Conservation (phyloP, 2,329 filamentous ascomycete genomes). For the Fusarium avenaceum region DNA sequence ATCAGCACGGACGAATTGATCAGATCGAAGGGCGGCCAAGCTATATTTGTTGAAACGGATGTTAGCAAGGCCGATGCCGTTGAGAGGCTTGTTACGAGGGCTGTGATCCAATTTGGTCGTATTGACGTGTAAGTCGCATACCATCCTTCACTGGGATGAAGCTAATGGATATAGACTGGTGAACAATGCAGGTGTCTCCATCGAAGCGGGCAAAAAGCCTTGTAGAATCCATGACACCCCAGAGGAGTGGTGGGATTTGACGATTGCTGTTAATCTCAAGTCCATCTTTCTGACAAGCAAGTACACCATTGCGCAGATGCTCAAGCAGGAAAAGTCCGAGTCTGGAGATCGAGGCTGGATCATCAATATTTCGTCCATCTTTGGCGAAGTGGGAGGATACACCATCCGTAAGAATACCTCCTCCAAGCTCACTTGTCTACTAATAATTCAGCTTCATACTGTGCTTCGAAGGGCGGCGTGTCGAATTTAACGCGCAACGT, state of each 20-base stretch:
- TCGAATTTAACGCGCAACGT: conserved; percentile 63
- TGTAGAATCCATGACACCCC: conserved; percentile 60
- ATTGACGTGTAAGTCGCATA: conserved; percentile 45
- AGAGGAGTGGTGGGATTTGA: conserved; percentile 61
- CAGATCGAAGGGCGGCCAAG: conserved; percentile 49
- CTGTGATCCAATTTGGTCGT: conserved; percentile 39
- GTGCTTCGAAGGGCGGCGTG: conserved; percentile 64
- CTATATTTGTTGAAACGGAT: conserved; percentile 60
- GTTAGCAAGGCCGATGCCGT: conserved; percentile 56
- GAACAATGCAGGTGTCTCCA: conserved; percentile 60
- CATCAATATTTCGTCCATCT: conserved; percentile 62
- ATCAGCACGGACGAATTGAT: conserved; percentile 54
- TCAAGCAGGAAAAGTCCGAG: conserved; percentile 58
- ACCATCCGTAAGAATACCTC: conserved; percentile 35
- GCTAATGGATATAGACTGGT: conserved; percentile 50
- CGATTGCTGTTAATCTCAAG: conserved; percentile 55
- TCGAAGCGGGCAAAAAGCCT: conserved; percentile 51
- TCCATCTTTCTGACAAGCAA: conserved; percentile 60
- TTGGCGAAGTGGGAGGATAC: conserved; percentile 54
- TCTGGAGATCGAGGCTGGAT: conserved; percentile 63
- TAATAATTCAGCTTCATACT: conserved; percentile 54
- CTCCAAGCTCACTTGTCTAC: fast-evolving
- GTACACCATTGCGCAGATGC: conserved; percentile 63
- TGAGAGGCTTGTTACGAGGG: conserved; percentile 53
- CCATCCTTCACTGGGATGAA: conserved; percentile 29